phyloP scores from a whole-genome alignment of 2,329 filamentous ascomycete genomes.

The Chaetomium sp. region DNA sequence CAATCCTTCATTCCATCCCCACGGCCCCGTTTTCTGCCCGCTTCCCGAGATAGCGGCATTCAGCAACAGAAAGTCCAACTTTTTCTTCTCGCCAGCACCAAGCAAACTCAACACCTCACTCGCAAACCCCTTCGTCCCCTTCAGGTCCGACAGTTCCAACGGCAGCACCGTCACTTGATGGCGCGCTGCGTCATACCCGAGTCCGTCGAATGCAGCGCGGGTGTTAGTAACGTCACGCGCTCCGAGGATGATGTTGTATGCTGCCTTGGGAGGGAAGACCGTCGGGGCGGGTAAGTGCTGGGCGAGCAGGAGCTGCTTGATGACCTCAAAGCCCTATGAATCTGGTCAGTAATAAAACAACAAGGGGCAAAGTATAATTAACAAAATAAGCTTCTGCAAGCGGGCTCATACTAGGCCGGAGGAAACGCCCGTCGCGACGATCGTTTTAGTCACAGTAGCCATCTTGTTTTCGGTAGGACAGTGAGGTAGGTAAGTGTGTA shows the following conservation, averaged over 20 bases:
- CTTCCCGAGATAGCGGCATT: slow-evolving; percentile 39
- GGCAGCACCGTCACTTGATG: slow-evolving; percentile 41
- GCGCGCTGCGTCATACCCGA: slow-evolving; percentile 35
- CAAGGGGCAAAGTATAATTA: too few relatives aligned
- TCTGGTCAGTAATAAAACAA: neutral
- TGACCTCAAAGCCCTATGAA: slow-evolving; percentile 44
- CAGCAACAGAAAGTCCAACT: slow-evolving; percentile 43
- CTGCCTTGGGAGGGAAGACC: neutral
- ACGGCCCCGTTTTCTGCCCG: slow-evolving; percentile 33
- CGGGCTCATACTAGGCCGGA: slow-evolving; percentile 38
- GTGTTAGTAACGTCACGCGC: slow-evolving; percentile 39
- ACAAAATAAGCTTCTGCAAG: too few relatives aligned
- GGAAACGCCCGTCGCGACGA: slow-evolving; percentile 45
- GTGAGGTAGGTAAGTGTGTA: neutral
- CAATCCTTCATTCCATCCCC: slow-evolving; percentile 44
- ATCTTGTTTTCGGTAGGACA: neutral
- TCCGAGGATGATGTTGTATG: slow-evolving; percentile 43
- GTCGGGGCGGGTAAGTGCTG: slow-evolving; percentile 32
- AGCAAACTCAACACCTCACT: slow-evolving; percentile 36
- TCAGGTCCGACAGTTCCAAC: slow-evolving; percentile 41
- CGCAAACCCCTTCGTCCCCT: slow-evolving; percentile 41
- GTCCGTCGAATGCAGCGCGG: slow-evolving; percentile 35
- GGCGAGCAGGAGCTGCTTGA: slow-evolving; percentile 43
- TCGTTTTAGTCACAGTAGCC: slow-evolving; percentile 34
- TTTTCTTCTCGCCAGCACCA: slow-evolving; percentile 22